Evolutionary conservation across 2,329 filamentous ascomycete genomes (phyloP), one percentile per base, ranked within the genome.

Genomic region (Alternaria ethzedia): DNA sequence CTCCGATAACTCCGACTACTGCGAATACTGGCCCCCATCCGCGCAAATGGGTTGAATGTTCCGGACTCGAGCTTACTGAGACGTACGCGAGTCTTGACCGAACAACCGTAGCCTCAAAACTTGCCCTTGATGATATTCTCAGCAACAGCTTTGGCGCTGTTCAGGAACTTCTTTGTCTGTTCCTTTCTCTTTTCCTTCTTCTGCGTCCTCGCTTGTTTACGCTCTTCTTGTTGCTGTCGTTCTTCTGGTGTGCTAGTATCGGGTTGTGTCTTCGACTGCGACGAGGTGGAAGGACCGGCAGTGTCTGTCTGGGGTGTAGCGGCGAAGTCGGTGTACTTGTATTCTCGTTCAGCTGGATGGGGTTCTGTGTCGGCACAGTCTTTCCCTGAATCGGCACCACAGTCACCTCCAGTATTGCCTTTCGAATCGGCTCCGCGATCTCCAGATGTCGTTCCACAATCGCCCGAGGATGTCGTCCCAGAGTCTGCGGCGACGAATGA

Each of bases 1-100:
- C 61, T 59, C 21, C 51, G 51, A 43, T 15, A 13, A 30, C 60
- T 58, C 20, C 54, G 54, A 44, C n/a, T 17, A 15, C 59, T 61
- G 56, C 60, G 60, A 6, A 30, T 12, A 45, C 44, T 59, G 6
- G 25, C 1, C 44, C 43, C 56, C 56, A 59, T 63, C 23, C 44
- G 30, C 11, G n/a, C 26, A 45, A 21, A 30, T 9, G 12, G n/a
- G n/a, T n/a, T n/a, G 8, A 3, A 21, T 12, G 6, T 41, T 6
- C 23, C 1, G 13, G 9, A 1, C 2, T 17, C 23, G 25, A 46
- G 17, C 20, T 36, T 52, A 20, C 3, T 6, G 49, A 6, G 21
- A 0, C 2, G 13, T 23, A 36, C 7, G 2, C 17, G 4, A 36
- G 17, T 23, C 28, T 25, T n/a, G 28, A 13, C 28, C 20, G 28